Evolutionary conservation across 2,329 filamentous ascomycete species (phyloP), one percentile per base, ranked within the genome.

Genomic region (Gremmenia infestans): DNA sequence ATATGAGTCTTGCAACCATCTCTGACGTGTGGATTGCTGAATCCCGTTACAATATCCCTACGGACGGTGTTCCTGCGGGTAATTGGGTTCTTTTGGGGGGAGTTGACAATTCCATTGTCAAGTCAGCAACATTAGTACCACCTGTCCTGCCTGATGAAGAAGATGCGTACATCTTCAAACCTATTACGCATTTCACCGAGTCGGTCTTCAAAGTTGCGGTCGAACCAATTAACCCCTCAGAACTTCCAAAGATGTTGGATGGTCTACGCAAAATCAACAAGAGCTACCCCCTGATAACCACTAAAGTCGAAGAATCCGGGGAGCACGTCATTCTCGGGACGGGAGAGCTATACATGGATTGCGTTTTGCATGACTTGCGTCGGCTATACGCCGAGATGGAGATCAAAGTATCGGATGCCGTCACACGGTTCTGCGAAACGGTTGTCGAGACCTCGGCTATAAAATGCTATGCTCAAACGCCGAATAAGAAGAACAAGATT

Each of bases 261-360:
- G 94, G 94, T 55, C 80, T 99, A 49, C 86, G 94, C 50, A 97
- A 96, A 70, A 88, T 99, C 73, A 96, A 97, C 78, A 99, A 99
- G 73, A 96, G 90, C 66, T 99, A 97, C 66, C 94, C 94, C 32
- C 81, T 99, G 25, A 89, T 97, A 65, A 90, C 89, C 12, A 99
- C 94, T 4, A 97, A 97, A 72, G 94, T 99, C 3, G 94, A 99
- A 71, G 94, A 99, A 73, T 97, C 91, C 1, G 94, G 94, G 50
- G 94, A 99, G 73, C 94, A 99, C 70, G 87, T 99, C 62, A 81
- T 99, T 48, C 82, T 99, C 4, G 94, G 94, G 23, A 99, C 94
- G 0, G 94, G 94, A 58, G 94, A 99, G 72, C 79, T 99, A n/a
- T 99, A 99, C 76, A 97, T 99, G 92, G 94, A 99, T 72, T 99